Percentiles rank a stretch among this genome's conserved stretches.
phyloP scores from a whole-genome alignment of 2,329 filamentous ascomycete species.

The Cephalotrichum gorgonifer region DNA sequence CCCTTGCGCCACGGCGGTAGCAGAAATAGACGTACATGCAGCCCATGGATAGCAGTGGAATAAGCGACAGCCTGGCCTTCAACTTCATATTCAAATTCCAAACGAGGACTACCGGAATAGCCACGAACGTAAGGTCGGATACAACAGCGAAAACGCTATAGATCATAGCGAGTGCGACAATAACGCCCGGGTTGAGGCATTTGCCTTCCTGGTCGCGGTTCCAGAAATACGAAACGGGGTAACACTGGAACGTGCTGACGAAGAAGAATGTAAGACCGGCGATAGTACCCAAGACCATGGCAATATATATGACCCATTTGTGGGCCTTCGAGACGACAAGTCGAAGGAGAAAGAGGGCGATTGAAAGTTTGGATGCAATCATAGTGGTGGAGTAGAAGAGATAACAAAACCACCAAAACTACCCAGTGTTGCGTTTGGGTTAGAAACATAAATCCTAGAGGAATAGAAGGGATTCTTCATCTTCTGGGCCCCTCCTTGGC shows the following conservation, averaged over 20 bases:
- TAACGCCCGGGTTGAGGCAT: slow-evolving; percentile 28
- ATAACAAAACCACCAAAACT: slow-evolving; percentile 28
- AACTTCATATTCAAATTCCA: slow-evolving; percentile 43
- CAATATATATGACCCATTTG: slow-evolving; percentile 22
- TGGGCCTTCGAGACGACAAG: slow-evolving; percentile 23
- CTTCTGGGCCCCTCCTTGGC: background rate
- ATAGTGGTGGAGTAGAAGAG: slow-evolving; percentile 24
- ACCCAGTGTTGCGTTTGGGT: slow-evolving; percentile 3
- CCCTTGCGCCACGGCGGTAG: background rate
- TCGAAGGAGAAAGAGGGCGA: slow-evolving; percentile 30
- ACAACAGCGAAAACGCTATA: slow-evolving; percentile 39
- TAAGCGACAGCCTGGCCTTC: slow-evolving; percentile 39
- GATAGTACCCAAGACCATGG: slow-evolving; percentile 22
- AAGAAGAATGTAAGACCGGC: slow-evolving; percentile 29
- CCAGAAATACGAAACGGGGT: slow-evolving; percentile 29
- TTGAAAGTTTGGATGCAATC: slow-evolving; percentile 29
- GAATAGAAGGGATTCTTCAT: slow-evolving; percentile 10
- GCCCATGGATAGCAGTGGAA: slow-evolving; percentile 43
- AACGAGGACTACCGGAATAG: slow-evolving; percentile 43
- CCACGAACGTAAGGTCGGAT: slow-evolving; percentile 39
- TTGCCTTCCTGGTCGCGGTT: slow-evolving; percentile 19
- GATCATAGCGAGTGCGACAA: slow-evolving; percentile 40
- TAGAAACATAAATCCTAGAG: slow-evolving; percentile 10
- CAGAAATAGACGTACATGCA: slow-evolving; percentile 27
- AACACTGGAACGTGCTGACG: slow-evolving; percentile 28